Evolutionary conservation across 176 grass and related monocot genomes (phyloP).

Genomic region (Tillandsia fasciculata): DNA sequence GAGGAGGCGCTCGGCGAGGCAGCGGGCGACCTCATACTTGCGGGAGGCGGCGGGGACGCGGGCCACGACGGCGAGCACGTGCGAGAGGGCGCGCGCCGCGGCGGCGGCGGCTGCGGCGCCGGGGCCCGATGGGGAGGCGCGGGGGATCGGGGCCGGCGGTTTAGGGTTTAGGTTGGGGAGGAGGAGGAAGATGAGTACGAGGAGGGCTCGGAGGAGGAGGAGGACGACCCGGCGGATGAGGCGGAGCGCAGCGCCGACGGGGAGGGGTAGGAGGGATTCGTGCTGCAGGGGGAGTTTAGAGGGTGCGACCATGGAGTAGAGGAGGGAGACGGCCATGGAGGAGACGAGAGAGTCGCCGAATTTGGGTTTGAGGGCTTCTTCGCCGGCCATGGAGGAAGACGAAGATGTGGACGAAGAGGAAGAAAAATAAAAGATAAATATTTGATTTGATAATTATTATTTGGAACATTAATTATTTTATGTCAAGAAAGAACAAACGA

Average conservation of each 20-base stretch:
- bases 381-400: background rate
- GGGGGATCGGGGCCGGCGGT: conserved; percentile 13
- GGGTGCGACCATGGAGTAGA: conserved; percentile 17
- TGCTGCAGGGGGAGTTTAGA: conserved; percentile 19
- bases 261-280: background rate
- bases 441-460: background rate
- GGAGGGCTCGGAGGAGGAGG: conserved; percentile 34
- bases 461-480: no score
- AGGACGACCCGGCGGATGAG: conserved; percentile 29
- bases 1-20: conserved; percentile 67
- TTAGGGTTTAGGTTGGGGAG: background rate
- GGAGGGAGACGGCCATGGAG: conserved; percentile 24
- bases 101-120: background rate
- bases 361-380: conserved; percentile 4
- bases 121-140: conserved; percentile 13
- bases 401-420: background rate
- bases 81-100: conserved; percentile 53
- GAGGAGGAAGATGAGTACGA: conserved; percentile 29
- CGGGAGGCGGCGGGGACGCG: conserved; percentile 66
- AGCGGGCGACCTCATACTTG: conserved; percentile 64
- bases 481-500: no score
- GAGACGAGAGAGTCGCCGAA: conserved; percentile 12
- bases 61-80: conserved; percentile 50
- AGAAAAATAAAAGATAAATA: background rate
- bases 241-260: conserved; percentile 4